phyloP scores from a whole-genome alignment of 345 rosid species.

The Noccaea bulbosa region DNA sequence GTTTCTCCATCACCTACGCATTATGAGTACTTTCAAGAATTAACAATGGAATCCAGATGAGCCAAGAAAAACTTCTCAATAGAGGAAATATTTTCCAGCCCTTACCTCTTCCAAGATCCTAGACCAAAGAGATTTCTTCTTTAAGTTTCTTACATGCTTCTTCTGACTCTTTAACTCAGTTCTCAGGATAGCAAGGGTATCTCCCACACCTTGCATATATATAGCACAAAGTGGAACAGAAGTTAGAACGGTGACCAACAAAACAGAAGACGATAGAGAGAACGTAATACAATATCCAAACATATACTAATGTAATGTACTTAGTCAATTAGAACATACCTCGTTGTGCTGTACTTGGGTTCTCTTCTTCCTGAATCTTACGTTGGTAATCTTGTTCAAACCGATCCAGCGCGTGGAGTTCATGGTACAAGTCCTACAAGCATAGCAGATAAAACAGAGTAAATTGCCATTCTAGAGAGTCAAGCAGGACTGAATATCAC shows the following conservation, averaged over 20 bases:
- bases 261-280: background rate
- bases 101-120: constrained; percentile 93
- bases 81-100: constrained; percentile 14
- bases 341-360: constrained; percentile 67
- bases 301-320: background rate
- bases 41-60: constrained; percentile 26
- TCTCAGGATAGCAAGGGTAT: constrained; percentile 82
- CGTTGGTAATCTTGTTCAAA: constrained; percentile 98
- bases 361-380: constrained; percentile 92
- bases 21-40: constrained; percentile 18
- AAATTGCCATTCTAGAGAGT: background rate
- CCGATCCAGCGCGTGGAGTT: constrained; percentile 94
- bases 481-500: constrained; percentile 16
- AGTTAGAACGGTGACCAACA: constrained; percentile 5
- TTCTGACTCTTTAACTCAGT: constrained; percentile 89
- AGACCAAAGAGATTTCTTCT: constrained; percentile 98
- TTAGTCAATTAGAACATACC: constrained; percentile 47
- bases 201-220: constrained; percentile 56
- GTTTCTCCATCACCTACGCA: constrained; percentile 92
- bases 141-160: constrained; percentile 86
- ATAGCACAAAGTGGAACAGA: constrained; percentile 4
- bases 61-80: constrained; percentile 2
- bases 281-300: background rate
- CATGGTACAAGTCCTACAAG: constrained; percentile 92
- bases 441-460: constrained; percentile 17